These are phyloP conservation scores for Tuber microsphaerosporum DNA, from an alignment of 495 filamentous ascomycete species.

Conservation along the genomic window DNA sequence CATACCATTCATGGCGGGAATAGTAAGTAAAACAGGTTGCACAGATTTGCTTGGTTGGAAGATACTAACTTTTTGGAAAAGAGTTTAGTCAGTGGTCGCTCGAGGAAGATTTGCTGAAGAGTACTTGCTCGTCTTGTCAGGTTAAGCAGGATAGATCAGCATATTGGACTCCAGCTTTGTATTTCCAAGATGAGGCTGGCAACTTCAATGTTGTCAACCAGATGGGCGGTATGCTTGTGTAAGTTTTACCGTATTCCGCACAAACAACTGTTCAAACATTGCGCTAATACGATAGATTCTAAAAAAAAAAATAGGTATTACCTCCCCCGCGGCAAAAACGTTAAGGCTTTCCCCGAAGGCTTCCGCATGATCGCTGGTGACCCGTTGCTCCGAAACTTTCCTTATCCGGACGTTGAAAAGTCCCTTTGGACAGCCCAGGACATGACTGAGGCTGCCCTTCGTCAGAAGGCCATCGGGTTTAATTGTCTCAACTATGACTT, in stretches of 20 bases:
- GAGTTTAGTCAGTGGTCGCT: slow-evolving; percentile 48
- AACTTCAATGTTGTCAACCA: slow-evolving; percentile 46
- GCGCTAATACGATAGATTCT: neutral
- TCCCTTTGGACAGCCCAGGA: slow-evolving; percentile 59
- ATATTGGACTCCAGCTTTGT: slow-evolving; percentile 62
- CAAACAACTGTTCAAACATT: neutral
- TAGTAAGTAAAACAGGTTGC: slow-evolving; percentile 35
- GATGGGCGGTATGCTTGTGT: slow-evolving; percentile 58
- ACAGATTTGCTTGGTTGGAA: slow-evolving; percentile 3
- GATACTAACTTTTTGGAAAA: slow-evolving; percentile 20
- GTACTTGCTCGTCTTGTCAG: slow-evolving; percentile 58
- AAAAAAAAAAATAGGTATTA: slow-evolving; percentile 43
- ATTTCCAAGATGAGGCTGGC: slow-evolving; percentile 51
- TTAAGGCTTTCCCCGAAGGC: slow-evolving; percentile 67
- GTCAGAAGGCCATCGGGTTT: slow-evolving; percentile 80
- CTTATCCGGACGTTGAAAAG: slow-evolving; percentile 52
- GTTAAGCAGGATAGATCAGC: slow-evolving; percentile 59
- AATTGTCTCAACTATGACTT: slow-evolving; percentile 77
- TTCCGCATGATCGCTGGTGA: slow-evolving; percentile 88
- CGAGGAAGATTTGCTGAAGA: slow-evolving; percentile 49
- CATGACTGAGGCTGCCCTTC: slow-evolving; percentile 57
- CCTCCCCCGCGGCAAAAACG: slow-evolving; percentile 57
- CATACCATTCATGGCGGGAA: slow-evolving; percentile 68
- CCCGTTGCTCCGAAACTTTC: slow-evolving; percentile 60
- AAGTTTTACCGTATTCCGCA: slow-evolving; percentile 33